Evolutionary conservation across 441 rosid species (phyloP).

Genomic region (Erodium chrysanthum): DNA sequence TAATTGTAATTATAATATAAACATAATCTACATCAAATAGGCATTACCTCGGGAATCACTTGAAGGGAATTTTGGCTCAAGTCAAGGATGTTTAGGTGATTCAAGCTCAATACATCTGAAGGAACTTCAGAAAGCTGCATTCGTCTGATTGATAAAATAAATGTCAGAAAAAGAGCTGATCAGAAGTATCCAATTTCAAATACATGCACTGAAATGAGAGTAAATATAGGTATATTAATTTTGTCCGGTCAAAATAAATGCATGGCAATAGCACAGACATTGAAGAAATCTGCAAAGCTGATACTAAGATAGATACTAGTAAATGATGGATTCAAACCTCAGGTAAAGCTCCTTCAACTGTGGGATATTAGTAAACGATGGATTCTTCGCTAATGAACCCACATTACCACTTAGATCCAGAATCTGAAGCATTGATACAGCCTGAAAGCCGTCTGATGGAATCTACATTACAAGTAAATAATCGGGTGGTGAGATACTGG

Average conservation of each 20-base stretch:
- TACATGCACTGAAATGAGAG: neutral
- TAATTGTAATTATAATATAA: neutral
- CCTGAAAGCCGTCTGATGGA: constrained; percentile 65
- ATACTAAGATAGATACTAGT: constrained; percentile 32
- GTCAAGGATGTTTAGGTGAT: constrained; percentile 52
- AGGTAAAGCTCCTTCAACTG: constrained; percentile 75
- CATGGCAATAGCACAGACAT: constrained; percentile 12
- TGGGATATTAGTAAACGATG: constrained; percentile 55
- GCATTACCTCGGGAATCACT: constrained; percentile 52
- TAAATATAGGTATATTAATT: neutral
- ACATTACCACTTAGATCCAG: constrained; percentile 72
- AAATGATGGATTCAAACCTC: constrained; percentile 73
- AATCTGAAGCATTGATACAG: constrained; percentile 55
- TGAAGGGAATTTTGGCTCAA: constrained; percentile 72
- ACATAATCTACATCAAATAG: neutral
- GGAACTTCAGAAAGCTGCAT: constrained; percentile 60
- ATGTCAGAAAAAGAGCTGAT: neutral
- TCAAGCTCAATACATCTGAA: constrained; percentile 48
- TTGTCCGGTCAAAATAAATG: constrained; percentile 22
- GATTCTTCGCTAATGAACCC: constrained; percentile 41
- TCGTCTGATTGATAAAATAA: constrained; percentile 31
- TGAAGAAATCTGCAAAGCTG: neutral
- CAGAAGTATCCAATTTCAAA: neutral
- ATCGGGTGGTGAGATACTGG: constrained; percentile 15
- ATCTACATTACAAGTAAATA: constrained; percentile 39